Percentiles rank a stretch among this genome's conserved stretches.
Conservation (phyloP, 2,329 filamentous ascomycete species). For the Curvularia sp. region DNA sequence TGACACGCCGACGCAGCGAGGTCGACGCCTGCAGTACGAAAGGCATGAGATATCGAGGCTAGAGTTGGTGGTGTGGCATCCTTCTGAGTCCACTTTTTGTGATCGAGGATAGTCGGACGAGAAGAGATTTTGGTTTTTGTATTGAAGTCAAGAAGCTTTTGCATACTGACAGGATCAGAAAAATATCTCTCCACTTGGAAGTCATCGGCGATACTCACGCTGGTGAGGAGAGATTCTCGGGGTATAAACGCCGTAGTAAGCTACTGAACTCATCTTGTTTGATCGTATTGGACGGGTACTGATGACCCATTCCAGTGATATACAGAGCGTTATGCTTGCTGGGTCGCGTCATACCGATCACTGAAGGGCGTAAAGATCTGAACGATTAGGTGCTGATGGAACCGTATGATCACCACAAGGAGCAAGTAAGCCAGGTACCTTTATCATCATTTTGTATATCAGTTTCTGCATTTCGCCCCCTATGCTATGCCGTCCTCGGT, state of each 20-base stretch:
- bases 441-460: not conserved
- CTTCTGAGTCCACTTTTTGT: conserved; percentile 16
- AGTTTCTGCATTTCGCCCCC: not conserved
- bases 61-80: conserved; percentile 25
- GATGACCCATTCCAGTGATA: conserved; percentile 28
- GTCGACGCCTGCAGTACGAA: conserved; percentile 39
- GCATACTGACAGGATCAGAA: conserved; percentile 15
- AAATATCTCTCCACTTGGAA: not conserved
- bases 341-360: conserved; percentile 2
- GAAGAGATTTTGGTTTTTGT: conserved; percentile 23
- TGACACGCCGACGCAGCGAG: conserved; percentile 43
- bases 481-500: not conserved
- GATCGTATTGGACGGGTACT: conserved; percentile 24
- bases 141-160: conserved; percentile 26
- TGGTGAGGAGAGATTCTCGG: conserved; percentile 14
- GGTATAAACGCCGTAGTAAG: conserved; percentile 19
- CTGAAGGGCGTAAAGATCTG: not conserved
- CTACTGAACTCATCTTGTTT: conserved; percentile 22
- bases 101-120: conserved; percentile 20
- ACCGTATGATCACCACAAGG: not conserved
- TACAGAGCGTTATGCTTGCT: conserved; percentile 14
- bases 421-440: conserved; percentile 2
- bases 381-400: not conserved
- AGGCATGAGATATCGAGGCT: conserved; percentile 37
- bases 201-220: conserved; percentile 14